Conservation (phyloP, 2,329 filamentous ascomycete genomes). For the Fragosphaeria purpurea region DNA sequence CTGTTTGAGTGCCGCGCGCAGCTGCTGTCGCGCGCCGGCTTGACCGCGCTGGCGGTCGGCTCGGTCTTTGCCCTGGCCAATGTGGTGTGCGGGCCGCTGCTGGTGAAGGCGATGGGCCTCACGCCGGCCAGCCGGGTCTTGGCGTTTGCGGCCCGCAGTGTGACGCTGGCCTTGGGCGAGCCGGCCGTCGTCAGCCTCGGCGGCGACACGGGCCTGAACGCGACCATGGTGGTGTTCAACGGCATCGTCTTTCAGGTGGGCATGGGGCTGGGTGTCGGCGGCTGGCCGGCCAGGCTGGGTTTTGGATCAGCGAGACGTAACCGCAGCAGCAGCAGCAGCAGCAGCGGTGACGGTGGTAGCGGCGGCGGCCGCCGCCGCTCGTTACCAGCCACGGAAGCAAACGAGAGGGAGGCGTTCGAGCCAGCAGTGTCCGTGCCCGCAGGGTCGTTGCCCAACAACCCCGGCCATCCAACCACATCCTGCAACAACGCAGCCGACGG, state of each 20-base stretch:
- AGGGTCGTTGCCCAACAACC: no score
- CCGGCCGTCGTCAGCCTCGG: slow-evolving; percentile 35
- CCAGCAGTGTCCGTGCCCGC: no score
- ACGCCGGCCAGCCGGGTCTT: slow-evolving; percentile 23
- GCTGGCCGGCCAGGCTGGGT: slow-evolving; percentile 8
- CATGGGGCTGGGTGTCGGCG: slow-evolving; percentile 20
- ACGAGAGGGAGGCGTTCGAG: no score
- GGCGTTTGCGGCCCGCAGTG: slow-evolving; percentile 39
- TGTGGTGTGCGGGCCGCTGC: slow-evolving; percentile 30
- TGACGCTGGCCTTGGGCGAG: slow-evolving; percentile 39
- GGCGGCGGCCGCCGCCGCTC: neutral
- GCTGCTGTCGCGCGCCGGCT: slow-evolving; percentile 32
- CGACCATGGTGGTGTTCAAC: slow-evolving; percentile 40
- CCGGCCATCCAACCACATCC: no score
- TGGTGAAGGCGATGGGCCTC: slow-evolving; percentile 28
- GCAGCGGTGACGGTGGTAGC: neutral
- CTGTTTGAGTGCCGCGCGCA: slow-evolving; percentile 39
- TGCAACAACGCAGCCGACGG: no score
- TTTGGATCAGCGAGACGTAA: no score
- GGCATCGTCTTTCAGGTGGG: slow-evolving; percentile 32
- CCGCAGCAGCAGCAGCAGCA: neutral
- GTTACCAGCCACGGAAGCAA: no score
- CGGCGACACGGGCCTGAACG: slow-evolving; percentile 37
- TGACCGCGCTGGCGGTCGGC: slow-evolving; percentile 28
- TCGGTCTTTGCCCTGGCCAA: slow-evolving; percentile 29